Evolutionary conservation across 371 early-diverging fungal species (phyloP), one percentile per base, ranked within the genome.

Genomic region (Nematocida displodere): DNA sequence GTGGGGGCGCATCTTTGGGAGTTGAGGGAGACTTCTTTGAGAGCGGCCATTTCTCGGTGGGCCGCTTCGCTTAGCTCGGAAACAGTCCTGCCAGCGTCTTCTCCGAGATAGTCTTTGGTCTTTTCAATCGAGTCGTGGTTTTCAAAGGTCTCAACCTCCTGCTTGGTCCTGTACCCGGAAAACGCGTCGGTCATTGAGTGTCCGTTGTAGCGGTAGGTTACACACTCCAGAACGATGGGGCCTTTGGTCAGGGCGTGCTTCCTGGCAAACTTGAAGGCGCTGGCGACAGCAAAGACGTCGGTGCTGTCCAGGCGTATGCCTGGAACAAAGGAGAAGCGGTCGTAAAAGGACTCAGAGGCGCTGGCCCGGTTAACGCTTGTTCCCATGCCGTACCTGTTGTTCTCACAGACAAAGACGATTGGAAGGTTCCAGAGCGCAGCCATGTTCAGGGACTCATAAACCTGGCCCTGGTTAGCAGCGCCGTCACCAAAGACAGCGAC

Each of bases 351-450:
- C 71, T 91, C 89, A 80, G 90, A 89, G 66, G 94, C 92, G 49
- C 91, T 89, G 22, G 92, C 90, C 77, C 93, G 89, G 68, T 82
- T 83, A 50, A 91, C 91, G 37, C 92, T 84, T 13, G 96, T 97
- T 79, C 96, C 96, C 98, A 97, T 97, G 76, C 95, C 95, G 86
- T 95, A 97, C 83, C 87, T 87, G 89, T 97, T 97, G 89, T 97
- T 97, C 84, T 95, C 97, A 85, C 94, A 94, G 26, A 92, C 91
- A 85, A 94, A 97, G 66, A 92, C 88, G 58, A 88, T 87, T 34
- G 98, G 97, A 58, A 97, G 88, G 62, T 91, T 89, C 95, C 94
- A 96, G 44, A 97, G 87, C 86, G 91, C 91, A 79, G 98, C 94
- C 93, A 97, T 95, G 87, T 97, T 97, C 86, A 88, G 93, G 48